Evolutionary conservation across 208 protist genomes (phyloP), one percentile per base, ranked within the genome.

Genomic region (Crithidia expoeki): DNA sequence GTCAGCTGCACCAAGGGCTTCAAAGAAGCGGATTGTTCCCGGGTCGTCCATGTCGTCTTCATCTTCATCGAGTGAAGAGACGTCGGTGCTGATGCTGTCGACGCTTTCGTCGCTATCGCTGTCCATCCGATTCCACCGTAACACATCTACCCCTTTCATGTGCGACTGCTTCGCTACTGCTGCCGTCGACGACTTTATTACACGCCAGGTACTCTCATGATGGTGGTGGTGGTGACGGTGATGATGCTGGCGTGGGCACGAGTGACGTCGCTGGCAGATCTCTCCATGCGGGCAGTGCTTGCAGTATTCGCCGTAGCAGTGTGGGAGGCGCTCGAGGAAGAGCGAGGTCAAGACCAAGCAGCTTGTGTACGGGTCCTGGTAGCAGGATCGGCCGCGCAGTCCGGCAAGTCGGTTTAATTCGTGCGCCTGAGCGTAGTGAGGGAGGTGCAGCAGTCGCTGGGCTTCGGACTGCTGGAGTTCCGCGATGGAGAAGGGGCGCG

Each of bases 341-440:
- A 28, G n/a, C 12, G 74, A 79, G 38, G 80, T 67, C 44, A 79
- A 60, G 12, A 79, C 59, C 16, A 79, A 42, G 34, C 47, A 67
- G 62, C 66, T 68, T 0, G 69, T 80, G 40, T 82, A 27, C 0
- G 80, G 80, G 55, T 85, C 71, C 2, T 60, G 51, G 64, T 85
- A 85, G 62, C 67, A 79, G 21, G 36, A 62, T 0, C 65, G 55
- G 0, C 49, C 16, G 4, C 69, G 75, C 50, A 62, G 21, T 7
- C 32, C 55, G 3, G 80, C 80, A 19, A 82, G 64, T 1, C 38
- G 68, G 59, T 85, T 76, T 51, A 85, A 63, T 46, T 74, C 52
- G 56, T 79, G 72, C 3, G 80, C 49, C 36, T 75, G 70, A 1
- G 70, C 75, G 68, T 85, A 85, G 50, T 17, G 32, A 0, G 76